A percentile compares a stretch with the other conserved stretches of the same genome.
Evolutionary conservation across 2,329 filamentous ascomycete species (phyloP).

Genomic region (Aspergillus pseudonomiae): DNA sequence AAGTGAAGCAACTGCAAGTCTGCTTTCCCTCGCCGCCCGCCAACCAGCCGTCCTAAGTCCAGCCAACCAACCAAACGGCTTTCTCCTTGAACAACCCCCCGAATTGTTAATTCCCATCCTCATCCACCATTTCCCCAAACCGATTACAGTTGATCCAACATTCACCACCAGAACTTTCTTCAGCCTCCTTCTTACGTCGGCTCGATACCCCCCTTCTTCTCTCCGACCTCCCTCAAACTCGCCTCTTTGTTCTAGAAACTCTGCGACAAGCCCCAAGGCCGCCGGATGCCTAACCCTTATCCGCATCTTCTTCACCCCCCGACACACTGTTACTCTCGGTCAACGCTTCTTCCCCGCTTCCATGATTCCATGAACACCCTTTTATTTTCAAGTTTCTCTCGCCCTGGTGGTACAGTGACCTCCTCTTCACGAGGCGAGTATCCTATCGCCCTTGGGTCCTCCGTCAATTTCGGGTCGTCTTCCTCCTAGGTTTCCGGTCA

Average conservation of each 20-base stretch:
- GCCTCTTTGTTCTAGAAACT: slow-evolving; percentile 4
- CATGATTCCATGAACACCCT: slow-evolving; percentile 40
- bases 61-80: slow-evolving; percentile 8
- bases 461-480: slow-evolving; percentile 28
- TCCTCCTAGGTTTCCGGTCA: slow-evolving; percentile 28
- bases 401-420: slow-evolving; percentile 43
- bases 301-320: slow-evolving; percentile 18
- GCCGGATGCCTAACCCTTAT: slow-evolving; percentile 28
- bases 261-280: slow-evolving; percentile 13
- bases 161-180: slow-evolving; percentile 9
- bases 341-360: slow-evolving; percentile 40
- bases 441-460: slow-evolving; percentile 29
- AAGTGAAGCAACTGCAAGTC: slow-evolving; percentile 5
- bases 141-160: slow-evolving; percentile 10
- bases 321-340: slow-evolving; percentile 23
- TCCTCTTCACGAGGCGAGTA: slow-evolving; percentile 30
- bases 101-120: slow-evolving; percentile 8
- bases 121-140: slow-evolving; percentile 4
- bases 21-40: slow-evolving; percentile 3
- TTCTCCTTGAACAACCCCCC: slow-evolving; percentile 1
- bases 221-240: slow-evolving; percentile 9
- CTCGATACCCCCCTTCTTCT: slow-evolving; percentile 1
- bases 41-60: slow-evolving; percentile 1
- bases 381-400: slow-evolving; percentile 32
- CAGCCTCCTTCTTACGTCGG: slow-evolving; percentile 4